Conservation (phyloP, 208 protist species). For the Tritrichomonas musculus region DNA sequence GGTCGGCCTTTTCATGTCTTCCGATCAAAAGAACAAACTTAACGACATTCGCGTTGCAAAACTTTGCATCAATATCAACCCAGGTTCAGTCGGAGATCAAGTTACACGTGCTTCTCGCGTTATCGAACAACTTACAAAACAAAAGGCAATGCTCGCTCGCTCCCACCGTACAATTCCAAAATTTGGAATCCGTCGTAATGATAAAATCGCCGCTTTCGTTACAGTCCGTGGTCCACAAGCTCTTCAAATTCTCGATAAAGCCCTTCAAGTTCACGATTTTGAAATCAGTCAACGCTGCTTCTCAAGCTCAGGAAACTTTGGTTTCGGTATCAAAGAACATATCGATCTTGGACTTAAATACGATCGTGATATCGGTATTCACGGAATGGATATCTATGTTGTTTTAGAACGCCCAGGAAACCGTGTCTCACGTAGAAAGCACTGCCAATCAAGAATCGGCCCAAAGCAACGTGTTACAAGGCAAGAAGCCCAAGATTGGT, state of each 20-base stretch:
- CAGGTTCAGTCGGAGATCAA: not conserved
- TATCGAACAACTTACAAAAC: constrained; percentile 19
- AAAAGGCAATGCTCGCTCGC: constrained; percentile 11
- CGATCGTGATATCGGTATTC: constrained; percentile 97
- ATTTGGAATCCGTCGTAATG: constrained; percentile 97
- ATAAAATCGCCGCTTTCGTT: constrained; percentile 96
- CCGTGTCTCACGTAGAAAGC: constrained; percentile 77
- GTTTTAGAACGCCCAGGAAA: constrained; percentile 89
- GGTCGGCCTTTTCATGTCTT: too few species aligned
- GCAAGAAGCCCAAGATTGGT: constrained; percentile 96
- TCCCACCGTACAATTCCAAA: constrained; percentile 92
- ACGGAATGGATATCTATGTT: constrained; percentile 91
- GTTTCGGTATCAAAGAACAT: constrained; percentile 99
- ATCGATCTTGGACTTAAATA: constrained; percentile 99
- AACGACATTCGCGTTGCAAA: constrained; percentile 14
- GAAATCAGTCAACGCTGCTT: constrained; percentile 92
- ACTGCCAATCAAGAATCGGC: constrained; percentile 72
- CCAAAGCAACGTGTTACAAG: constrained; percentile 80
- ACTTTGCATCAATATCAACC: constrained; percentile 29
- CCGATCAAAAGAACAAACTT: too few species aligned
- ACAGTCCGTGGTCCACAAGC: constrained; percentile 98
- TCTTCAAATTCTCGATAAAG: constrained; percentile 93
- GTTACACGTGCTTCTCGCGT: constrained; percentile 27
- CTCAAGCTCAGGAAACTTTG: constrained; percentile 88
- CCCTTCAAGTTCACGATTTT: constrained; percentile 98